Conservation (phyloP, 2,329 filamentous ascomycete genomes). For the Pseudogymnoascus destructans region DNA sequence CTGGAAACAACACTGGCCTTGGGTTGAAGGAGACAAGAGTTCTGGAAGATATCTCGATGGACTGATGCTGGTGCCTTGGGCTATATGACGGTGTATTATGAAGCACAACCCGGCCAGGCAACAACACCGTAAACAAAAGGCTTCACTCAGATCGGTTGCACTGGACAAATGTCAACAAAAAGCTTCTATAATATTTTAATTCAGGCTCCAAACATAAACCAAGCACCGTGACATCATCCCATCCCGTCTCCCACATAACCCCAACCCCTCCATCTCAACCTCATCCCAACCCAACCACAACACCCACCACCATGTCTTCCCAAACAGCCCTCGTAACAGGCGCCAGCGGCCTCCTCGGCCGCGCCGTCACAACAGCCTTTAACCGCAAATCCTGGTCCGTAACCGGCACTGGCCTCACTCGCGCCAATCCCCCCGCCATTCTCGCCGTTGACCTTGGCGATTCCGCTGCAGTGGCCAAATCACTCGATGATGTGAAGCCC, state of each 20-base stretch:
- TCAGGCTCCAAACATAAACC: not conserved
- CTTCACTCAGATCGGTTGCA: not conserved
- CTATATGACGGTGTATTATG: not conserved
- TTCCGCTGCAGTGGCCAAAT: slow-evolving; percentile 33
- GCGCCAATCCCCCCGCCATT: slow-evolving; percentile 57
- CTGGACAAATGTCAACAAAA: not conserved
- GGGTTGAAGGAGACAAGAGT: not conserved
- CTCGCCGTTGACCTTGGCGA: slow-evolving; percentile 31
- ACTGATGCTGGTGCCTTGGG: not conserved
- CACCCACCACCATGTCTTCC: slow-evolving; percentile 17
- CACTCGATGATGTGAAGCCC: slow-evolving; percentile 45
- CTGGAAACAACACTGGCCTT: not conserved
- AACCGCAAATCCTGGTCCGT: slow-evolving; percentile 52
- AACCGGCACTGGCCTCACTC: slow-evolving; percentile 59
- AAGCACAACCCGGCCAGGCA: not conserved
- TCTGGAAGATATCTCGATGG: not conserved
- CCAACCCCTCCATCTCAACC: not conserved
- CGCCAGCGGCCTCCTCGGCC: slow-evolving; percentile 70
- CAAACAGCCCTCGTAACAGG: slow-evolving; percentile 64
- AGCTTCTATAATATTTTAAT: not conserved
- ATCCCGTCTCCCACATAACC: not conserved
- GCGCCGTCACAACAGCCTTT: slow-evolving; percentile 64
- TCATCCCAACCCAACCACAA: slow-evolving; percentile 11
- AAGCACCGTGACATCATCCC: slow-evolving; percentile 1
- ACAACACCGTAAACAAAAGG: not conserved